These are phyloP conservation scores for Byssochlamys sp. DNA, from an alignment of 2,329 filamentous ascomycete species.

Conservation along the genomic window DNA sequence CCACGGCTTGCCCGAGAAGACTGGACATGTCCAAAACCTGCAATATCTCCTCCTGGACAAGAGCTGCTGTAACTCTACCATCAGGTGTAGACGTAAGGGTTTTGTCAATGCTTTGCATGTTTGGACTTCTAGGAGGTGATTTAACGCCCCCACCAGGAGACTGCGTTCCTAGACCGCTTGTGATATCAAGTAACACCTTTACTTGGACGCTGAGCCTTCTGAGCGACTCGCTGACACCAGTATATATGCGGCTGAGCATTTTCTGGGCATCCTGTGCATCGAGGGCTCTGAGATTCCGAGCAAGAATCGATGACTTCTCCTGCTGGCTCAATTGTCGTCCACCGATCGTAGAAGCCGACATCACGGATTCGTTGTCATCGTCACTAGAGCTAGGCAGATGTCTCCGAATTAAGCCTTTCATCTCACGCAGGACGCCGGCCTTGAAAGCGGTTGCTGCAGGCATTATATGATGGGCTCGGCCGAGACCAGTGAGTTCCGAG, in stretches of 20 bases:
- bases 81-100: constrained; percentile 19
- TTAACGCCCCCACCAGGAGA: constrained; percentile 28
- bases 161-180: constrained; percentile 48
- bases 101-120: constrained; percentile 34
- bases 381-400: constrained; percentile 87
- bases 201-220: constrained; percentile 79
- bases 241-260: constrained; percentile 72
- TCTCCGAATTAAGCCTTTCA: constrained; percentile 72
- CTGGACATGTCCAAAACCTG: constrained; percentile 58
- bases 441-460: constrained; percentile 76
- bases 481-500: constrained; percentile 66
- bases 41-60: constrained; percentile 49
- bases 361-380: constrained; percentile 82
- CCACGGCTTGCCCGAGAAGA: constrained; percentile 56
- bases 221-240: constrained; percentile 76
- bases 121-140: constrained; percentile 42
- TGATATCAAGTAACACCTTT: constrained; percentile 89
- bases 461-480: constrained; percentile 67
- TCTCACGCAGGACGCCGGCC: constrained; percentile 73
- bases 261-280: constrained; percentile 77
- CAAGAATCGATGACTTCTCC: constrained; percentile 80
- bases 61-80: constrained; percentile 16
- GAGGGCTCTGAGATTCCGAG: constrained; percentile 74
- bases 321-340: constrained; percentile 64
- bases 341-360: constrained; percentile 69